These are phyloP conservation scores for Suillus luteus DNA, from an alignment of 768 basidiomycete species.

Conservation along the genomic window DNA sequence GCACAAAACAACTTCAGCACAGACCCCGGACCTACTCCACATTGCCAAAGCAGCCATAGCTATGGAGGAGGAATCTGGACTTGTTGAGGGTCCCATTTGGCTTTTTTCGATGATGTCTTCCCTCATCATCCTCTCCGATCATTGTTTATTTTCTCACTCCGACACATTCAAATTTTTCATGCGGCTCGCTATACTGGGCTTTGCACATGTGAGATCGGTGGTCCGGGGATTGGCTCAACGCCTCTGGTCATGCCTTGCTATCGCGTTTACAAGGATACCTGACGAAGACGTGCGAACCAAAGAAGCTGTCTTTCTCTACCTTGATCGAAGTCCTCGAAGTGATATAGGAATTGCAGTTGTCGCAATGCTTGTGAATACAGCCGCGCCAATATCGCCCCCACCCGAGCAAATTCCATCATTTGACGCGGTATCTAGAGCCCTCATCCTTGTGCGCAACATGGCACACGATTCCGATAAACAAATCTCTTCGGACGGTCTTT, in stretches of 20 bases:
- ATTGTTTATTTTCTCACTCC: slow-evolving; percentile 43
- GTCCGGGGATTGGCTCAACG: slow-evolving; percentile 43
- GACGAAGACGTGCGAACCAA: slow-evolving; percentile 27
- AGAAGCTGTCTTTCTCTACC: slow-evolving; percentile 41
- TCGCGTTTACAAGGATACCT: slow-evolving; percentile 52
- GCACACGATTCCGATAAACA: slow-evolving; percentile 25
- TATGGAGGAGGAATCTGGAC: slow-evolving; percentile 20
- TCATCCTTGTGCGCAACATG: slow-evolving; percentile 44
- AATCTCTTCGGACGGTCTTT: slow-evolving; percentile 35
- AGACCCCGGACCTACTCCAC: slow-evolving; percentile 23
- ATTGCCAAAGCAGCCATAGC: slow-evolving; percentile 33
- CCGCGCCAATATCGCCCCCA: slow-evolving; percentile 6
- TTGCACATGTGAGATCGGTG: slow-evolving; percentile 35
- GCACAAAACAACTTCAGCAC: not conserved
- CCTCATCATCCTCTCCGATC: slow-evolving; percentile 49
- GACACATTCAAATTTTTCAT: slow-evolving; percentile 41
- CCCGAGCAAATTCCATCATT: slow-evolving; percentile 15
- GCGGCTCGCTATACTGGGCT: slow-evolving; percentile 34
- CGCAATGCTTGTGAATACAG: slow-evolving; percentile 37
- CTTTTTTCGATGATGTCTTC: slow-evolving; percentile 46
- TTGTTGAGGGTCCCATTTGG: slow-evolving; percentile 42
- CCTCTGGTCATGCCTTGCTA: slow-evolving; percentile 57
- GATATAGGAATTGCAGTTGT: slow-evolving; percentile 48
- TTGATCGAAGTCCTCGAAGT: slow-evolving; percentile 48
- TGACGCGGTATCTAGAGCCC: slow-evolving; percentile 34